These are phyloP conservation scores for Dactylonectria macrodidyma DNA, from an alignment of 2,329 filamentous ascomycete species.

Conservation along the genomic window DNA sequence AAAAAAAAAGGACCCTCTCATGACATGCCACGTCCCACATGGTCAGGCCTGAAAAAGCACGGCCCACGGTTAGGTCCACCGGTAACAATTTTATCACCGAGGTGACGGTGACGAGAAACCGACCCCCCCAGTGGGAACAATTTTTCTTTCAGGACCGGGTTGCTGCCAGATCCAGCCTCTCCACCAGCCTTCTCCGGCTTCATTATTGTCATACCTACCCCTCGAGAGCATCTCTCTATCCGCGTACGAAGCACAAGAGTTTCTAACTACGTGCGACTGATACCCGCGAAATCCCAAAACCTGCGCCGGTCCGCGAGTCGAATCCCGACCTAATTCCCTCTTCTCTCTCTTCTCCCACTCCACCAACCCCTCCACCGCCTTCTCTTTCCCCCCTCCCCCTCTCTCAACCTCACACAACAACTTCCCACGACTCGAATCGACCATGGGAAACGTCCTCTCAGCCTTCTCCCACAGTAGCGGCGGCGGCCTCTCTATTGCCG, in stretches of 20 bases:
- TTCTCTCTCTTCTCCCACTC: background rate
- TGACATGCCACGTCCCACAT: slow-evolving; percentile 35
- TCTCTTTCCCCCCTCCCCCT: slow-evolving; percentile 22
- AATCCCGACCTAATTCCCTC: background rate
- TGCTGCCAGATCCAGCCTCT: background rate
- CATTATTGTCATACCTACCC: too few relatives aligned
- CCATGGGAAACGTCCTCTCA: slow-evolving; percentile 59
- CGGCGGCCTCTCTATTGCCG: slow-evolving; percentile 52
- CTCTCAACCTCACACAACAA: background rate
- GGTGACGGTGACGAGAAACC: slow-evolving; percentile 36
- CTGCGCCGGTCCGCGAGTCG: background rate
- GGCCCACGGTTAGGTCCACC: slow-evolving; percentile 35
- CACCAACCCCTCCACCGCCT: background rate
- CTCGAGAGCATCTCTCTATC: too few relatives aligned
- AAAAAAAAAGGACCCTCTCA: background rate
- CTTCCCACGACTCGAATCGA: slow-evolving; percentile 37
- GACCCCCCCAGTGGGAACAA: slow-evolving; percentile 37
- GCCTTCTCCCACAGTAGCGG: slow-evolving; percentile 54
- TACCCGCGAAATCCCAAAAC: background rate
- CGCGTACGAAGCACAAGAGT: background rate
- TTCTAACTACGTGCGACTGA: background rate
- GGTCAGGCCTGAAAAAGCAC: slow-evolving; percentile 37
- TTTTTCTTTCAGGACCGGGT: slow-evolving; percentile 34
- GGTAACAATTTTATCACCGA: slow-evolving; percentile 49
- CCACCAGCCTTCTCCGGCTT: background rate